Conservation (phyloP, 225 moss, liverwort and hornwort genomes). For the Physcomitrellopsis africana region DNA sequence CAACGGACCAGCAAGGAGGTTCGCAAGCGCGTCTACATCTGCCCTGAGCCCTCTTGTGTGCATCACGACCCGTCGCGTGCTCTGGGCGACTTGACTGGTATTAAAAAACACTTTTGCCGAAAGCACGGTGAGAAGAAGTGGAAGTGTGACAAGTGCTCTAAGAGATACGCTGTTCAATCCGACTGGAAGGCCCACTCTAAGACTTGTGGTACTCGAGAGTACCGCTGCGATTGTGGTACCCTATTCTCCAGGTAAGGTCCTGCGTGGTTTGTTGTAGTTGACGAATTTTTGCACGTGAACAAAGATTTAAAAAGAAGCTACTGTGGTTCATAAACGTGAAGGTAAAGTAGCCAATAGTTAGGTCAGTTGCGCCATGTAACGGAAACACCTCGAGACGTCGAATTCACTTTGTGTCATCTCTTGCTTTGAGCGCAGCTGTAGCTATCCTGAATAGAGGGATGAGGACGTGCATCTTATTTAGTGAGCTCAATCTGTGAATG, state of each 20-base stretch:
- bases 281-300: background rate
- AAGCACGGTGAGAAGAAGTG: constrained; percentile 99
- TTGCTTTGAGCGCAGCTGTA: constrained; percentile 18
- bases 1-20: constrained; percentile 96
- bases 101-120: constrained; percentile 99
- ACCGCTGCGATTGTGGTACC: constrained; percentile 98
- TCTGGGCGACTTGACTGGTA: constrained; percentile 98
- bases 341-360: constrained; percentile 9
- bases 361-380: constrained; percentile 18
- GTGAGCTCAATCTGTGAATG: constrained; percentile 4
- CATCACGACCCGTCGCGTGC: constrained; percentile 99
- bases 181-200: constrained; percentile 99
- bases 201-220: constrained; percentile 98
- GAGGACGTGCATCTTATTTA: background rate
- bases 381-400: background rate
- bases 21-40: constrained; percentile 98
- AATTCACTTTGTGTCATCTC: background rate
- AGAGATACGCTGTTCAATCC: constrained; percentile 99
- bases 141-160: constrained; percentile 99
- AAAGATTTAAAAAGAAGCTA: too few species aligned
- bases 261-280: background rate
- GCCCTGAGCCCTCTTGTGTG: constrained; percentile 98
- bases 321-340: background rate
- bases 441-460: background rate
- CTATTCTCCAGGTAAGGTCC: constrained; percentile 85